phyloP scores from a whole-genome alignment of 2,329 filamentous ascomycete species.

The Penicillium crustosum region DNA sequence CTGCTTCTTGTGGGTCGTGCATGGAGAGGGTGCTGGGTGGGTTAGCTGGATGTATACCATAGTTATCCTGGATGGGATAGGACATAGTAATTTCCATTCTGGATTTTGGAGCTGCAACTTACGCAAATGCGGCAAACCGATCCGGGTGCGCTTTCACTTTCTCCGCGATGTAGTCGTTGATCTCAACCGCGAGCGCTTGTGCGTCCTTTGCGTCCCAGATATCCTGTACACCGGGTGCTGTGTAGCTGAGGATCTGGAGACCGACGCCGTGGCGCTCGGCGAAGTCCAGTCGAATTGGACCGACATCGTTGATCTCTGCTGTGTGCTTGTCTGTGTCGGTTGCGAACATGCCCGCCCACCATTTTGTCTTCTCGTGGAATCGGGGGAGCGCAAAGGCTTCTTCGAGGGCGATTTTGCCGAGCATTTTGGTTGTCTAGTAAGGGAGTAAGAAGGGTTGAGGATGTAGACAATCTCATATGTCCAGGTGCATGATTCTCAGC shows the following conservation, averaged over 20 bases:
- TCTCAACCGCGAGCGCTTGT: slow-evolving; percentile 45
- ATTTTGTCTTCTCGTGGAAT: slow-evolving; percentile 58
- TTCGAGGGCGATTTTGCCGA: slow-evolving; percentile 62
- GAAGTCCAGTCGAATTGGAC: slow-evolving; percentile 44
- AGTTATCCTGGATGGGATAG: not conserved
- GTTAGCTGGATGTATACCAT: not conserved
- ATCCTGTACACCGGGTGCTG: slow-evolving; percentile 51
- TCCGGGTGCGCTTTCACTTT: slow-evolving; percentile 45
- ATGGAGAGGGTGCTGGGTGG: slow-evolving; percentile 36
- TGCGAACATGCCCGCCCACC: slow-evolving; percentile 63
- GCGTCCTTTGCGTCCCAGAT: slow-evolving; percentile 48
- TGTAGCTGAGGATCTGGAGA: slow-evolving; percentile 51
- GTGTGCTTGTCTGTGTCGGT: slow-evolving; percentile 60
- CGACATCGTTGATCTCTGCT: slow-evolving; percentile 55
- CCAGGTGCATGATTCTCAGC: not conserved
- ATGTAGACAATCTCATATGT: not conserved
- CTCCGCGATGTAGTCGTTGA: slow-evolving; percentile 50
- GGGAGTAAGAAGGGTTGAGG: not conserved
- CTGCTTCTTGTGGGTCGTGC: slow-evolving; percentile 44
- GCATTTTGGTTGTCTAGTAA: slow-evolving; percentile 43
- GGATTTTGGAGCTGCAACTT: slow-evolving; percentile 1
- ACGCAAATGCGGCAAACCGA: slow-evolving; percentile 49
- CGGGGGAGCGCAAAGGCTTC: slow-evolving; percentile 63
- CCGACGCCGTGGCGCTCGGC: slow-evolving; percentile 50
- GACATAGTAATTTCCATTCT: not conserved